Base-by-base conservation (phyloP, 2,329 filamentous ascomycete species). In the Magnaporthiopsis rhizophila region DNA sequence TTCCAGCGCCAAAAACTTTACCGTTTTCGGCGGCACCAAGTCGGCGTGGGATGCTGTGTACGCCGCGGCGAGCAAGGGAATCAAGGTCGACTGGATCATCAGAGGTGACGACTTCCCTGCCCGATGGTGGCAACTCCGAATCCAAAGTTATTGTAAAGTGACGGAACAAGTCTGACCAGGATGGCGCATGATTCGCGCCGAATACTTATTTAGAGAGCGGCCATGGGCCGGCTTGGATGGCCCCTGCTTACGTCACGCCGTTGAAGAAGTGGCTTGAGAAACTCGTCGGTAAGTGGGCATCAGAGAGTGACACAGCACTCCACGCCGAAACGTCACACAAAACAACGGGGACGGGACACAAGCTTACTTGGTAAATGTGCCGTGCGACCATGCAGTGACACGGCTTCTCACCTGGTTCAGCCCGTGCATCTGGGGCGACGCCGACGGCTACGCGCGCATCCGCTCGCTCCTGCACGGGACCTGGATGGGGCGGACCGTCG, bases 351-450 rank as follows among this genome's bases (percentile, higher is more conserved):
- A 24, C 18, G n/a, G n/a, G 9, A 53, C 45, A 53, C 45, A 53
- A 53, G 45, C 45, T 53, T 53, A 53, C 45, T 53, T 53, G 45
- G 45, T 36, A 12, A n/a, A 50, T 50, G 45, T 50, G 21, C 18
- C 18, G 21, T 50, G 45, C 45, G 21, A 50, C 45, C 45, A 0
- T 11, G n/a, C 63, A 79, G 78, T 81, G 38, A 88, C 84, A 0
- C 85, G 90, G 0, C 80, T 89, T 67, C 75, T 92, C 63, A 89
- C 86, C 2, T 92, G 88, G 86, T 86, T 93, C 74, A 87, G 84
- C 62, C 90, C 90, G 0, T 92, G 89, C 71, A 81, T 89, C 18
- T 93, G 88, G 87, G 88, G 86, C 5, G 78, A 80, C 1, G 82
- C 80, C 2, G 87, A 86, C 69, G 88, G 87, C 1, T 89, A 82